Base-by-base conservation (phyloP, 1,284 basidiomycete genomes). In the Ustilago curta region DNA sequence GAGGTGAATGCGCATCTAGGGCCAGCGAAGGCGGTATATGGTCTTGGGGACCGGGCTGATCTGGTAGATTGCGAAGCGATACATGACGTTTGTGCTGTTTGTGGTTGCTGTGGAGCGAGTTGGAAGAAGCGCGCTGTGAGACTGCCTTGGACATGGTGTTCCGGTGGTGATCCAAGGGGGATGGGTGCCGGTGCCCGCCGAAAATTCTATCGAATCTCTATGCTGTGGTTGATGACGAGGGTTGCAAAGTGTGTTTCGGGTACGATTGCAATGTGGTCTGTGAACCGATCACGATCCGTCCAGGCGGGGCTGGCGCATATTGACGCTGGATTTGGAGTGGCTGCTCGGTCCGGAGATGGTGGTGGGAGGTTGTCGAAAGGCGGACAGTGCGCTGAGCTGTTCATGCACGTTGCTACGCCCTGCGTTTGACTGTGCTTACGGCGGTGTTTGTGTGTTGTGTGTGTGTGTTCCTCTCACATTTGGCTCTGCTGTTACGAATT, bases 41-140 rank as follows among this genome's bases (percentile, higher is more conserved):
- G 23, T 60, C 67, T 18, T 64, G 37, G n/a, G 60, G 67, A 9
- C 67, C 61, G 2, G 67, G 67, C 27, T 70, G 63, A 45, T 65
- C 62, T 8, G 70, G 70, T 11, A 73, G 35, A n/a, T 73, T 56
- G 21, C 70, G 70, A 23, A 73, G 65, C 25, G 70, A 73, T 29
- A 73, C 54, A 23, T 73, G 70, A 4, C 70, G 29, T 27, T 57
- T 62, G 45, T 68, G 70, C 3, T 68, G 65, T 1, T 21, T 59
- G 14, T 48, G 39, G 7, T 29, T 52, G 44, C 54, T 53, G 27
- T 56, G 64, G 39, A 73, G 50, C 18, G 70, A 73, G 40, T 47
- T 69, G 56, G 70, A 65, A n/a, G 70, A 73, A 14, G 70, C 70
- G 31, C 65, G 48, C 39, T 73, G 70, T 8, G 70, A 73, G 29